Conservation (phyloP, 2,329 filamentous ascomycete genomes). For the Dactylellina drechsleri region DNA sequence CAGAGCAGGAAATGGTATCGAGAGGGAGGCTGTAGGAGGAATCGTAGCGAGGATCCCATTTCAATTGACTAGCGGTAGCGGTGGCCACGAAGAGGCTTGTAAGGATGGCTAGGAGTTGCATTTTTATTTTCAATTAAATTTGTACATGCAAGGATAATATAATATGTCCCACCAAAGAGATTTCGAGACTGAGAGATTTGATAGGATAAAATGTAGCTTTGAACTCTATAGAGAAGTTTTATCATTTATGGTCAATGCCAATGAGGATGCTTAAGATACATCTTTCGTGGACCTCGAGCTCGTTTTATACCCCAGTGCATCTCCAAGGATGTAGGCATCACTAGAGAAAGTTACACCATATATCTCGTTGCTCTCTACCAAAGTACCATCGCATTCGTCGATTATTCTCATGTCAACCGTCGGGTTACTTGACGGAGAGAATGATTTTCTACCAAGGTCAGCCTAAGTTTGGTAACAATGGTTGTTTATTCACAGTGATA, state of each 20-base stretch:
- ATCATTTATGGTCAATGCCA: not conserved
- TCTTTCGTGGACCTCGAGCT: not conserved
- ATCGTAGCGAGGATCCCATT: slow-evolving; percentile 29
- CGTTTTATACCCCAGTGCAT: no score
- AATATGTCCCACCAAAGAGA: no score
- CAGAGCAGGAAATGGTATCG: slow-evolving; percentile 37
- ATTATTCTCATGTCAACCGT: slow-evolving; percentile 28
- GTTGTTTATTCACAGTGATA: slow-evolving; percentile 7
- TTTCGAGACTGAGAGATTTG: no score
- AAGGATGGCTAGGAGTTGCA: slow-evolving; percentile 27
- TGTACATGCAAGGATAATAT: no score
- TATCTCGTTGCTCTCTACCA: not conserved
- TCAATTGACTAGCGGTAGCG: slow-evolving; percentile 26
- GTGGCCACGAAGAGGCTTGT: slow-evolving; percentile 26
- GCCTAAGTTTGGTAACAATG: slow-evolving; percentile 42
- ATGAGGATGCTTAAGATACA: slow-evolving; percentile 25
- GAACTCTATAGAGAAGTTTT: no score
- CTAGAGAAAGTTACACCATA: slow-evolving; percentile 9
- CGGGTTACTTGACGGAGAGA: slow-evolving; percentile 31
- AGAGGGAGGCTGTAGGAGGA: slow-evolving; percentile 11
- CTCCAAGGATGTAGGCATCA: not conserved
- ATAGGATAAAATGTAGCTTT: no score
- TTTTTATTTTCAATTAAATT: slow-evolving; percentile 33
- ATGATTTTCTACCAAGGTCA: slow-evolving; percentile 17
- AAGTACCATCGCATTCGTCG: slow-evolving; percentile 3